phyloP scores from a whole-genome alignment of 495 filamentous ascomycete genomes.

The Xylaria scruposa region DNA sequence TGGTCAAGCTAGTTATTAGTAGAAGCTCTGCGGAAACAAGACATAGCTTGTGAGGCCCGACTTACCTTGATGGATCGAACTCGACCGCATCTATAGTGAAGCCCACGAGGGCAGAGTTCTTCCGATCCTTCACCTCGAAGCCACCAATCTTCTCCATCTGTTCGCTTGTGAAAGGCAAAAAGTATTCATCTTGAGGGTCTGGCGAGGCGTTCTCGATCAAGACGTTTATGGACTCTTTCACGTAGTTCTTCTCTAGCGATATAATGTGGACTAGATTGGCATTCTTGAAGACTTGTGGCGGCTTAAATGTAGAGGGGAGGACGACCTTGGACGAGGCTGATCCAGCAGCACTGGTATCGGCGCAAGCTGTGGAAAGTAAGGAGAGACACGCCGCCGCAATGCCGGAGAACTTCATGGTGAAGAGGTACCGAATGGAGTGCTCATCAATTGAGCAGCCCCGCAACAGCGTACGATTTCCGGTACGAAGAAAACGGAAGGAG shows the following conservation, averaged over 20 bases:
- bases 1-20: constrained; percentile 44
- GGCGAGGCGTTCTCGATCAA: constrained; percentile 84
- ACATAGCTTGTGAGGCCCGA: not conserved
- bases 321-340: constrained; percentile 48
- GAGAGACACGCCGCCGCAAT: constrained; percentile 58
- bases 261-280: constrained; percentile 86
- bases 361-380: constrained; percentile 49
- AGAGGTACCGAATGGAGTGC: constrained; percentile 39
- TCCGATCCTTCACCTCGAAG: constrained; percentile 90
- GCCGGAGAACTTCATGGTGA: constrained; percentile 62
- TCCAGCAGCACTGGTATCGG: constrained; percentile 44
- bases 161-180: constrained; percentile 78
- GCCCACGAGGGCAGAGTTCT: constrained; percentile 67
- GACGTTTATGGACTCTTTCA: constrained; percentile 88
- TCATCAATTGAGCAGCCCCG: constrained; percentile 48
- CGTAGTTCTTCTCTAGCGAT: constrained; percentile 91
- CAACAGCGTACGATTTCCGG: constrained; percentile 24
- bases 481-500: not conserved
- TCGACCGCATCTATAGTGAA: constrained; percentile 73
- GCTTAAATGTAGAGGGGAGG: constrained; percentile 77
- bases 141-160: constrained; percentile 79
- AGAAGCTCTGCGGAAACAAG: constrained; percentile 23
- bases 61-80: constrained; percentile 67
- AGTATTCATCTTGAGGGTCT: constrained; percentile 85
- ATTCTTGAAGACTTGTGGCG: constrained; percentile 89